Percentiles rank a stretch among this genome's conserved stretches.
These are phyloP conservation scores for Daldinia childiae DNA, from an alignment of 495 filamentous ascomycete species.

Conservation along the genomic window DNA sequence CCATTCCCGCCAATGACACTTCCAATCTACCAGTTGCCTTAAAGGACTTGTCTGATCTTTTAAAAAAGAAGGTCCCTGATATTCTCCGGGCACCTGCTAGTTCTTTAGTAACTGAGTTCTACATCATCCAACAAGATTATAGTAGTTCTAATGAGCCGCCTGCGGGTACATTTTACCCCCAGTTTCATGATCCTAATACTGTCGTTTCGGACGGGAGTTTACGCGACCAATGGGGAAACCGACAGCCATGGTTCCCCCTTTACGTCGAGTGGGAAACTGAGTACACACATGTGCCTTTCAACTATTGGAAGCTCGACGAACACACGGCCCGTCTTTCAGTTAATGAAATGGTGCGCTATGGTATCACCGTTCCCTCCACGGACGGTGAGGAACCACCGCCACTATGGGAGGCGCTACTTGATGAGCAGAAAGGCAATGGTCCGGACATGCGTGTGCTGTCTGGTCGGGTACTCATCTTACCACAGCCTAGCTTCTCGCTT, in stretches of 20 bases:
- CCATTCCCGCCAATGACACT: neutral
- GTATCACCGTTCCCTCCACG: conserved; percentile 19
- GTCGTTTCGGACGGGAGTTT: conserved; percentile 5
- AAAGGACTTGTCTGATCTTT: neutral
- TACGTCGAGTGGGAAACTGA: conserved; percentile 64
- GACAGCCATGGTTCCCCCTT: conserved; percentile 60
- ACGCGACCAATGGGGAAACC: conserved; percentile 53
- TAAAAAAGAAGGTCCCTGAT: neutral
- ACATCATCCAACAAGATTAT: neutral
- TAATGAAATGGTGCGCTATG: conserved; percentile 34
- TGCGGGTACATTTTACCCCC: conserved; percentile 12
- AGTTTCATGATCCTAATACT: conserved; percentile 23
- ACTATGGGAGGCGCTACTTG: neutral
- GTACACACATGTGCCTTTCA: conserved; percentile 58
- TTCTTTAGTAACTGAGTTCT: neutral
- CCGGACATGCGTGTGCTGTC: conserved; percentile 46
- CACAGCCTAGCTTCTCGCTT: conserved; percentile 56
- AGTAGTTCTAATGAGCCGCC: neutral
- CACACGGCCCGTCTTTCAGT: conserved; percentile 3
- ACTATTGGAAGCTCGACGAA: conserved; percentile 47
- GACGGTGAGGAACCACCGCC: conserved; percentile 6
- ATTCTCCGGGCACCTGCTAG: neutral
- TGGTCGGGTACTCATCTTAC: conserved; percentile 56
- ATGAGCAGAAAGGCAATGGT: conserved; percentile 13
- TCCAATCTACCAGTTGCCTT: neutral